Conservation (phyloP, 1,139 yeast species). For the Lodderomyces margitis region DNA sequence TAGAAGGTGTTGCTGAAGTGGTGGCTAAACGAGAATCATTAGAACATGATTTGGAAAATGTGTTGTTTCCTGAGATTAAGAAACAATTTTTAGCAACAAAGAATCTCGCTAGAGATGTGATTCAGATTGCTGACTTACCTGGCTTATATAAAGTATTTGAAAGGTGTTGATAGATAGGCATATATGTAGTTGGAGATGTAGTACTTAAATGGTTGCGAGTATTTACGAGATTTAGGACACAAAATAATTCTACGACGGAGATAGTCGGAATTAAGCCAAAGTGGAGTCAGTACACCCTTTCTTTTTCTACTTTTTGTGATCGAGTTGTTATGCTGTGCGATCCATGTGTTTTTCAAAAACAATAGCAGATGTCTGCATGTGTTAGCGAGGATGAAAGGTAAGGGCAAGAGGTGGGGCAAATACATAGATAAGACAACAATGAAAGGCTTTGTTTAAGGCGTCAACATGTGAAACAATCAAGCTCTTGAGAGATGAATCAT, state of each 20-base stretch:
- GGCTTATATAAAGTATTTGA: slow-evolving; percentile 91
- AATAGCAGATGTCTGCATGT: too few species aligned
- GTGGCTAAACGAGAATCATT: slow-evolving; percentile 19
- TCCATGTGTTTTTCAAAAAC: too few species aligned
- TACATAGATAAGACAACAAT: too few species aligned
- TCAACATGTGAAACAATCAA: too few species aligned
- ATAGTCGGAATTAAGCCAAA: not conserved
- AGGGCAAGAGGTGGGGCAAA: too few species aligned
- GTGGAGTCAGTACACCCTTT: not conserved
- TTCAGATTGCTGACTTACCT: slow-evolving; percentile 89
- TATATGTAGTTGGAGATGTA: not conserved
- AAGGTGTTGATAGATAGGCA: slow-evolving; percentile 53
- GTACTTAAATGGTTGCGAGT: too few species aligned
- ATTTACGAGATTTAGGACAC: not conserved
- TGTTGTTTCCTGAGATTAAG: slow-evolving; percentile 66
- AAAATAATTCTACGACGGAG: not conserved
- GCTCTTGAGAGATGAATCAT: too few species aligned
- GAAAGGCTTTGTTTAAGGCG: too few species aligned
- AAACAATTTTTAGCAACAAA: slow-evolving; percentile 65
- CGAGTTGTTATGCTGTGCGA: too few species aligned
- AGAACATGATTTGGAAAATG: slow-evolving; percentile 48
- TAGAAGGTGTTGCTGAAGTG: slow-evolving; percentile 19
- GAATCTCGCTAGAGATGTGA: slow-evolving; percentile 49
- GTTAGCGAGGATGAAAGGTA: too few species aligned
- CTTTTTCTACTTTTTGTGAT: not conserved